A percentile compares a stretch with the other conserved stretches of the same genome.
phyloP scores from a whole-genome alignment of 2,329 filamentous ascomycete genomes.

The Acrocalymma vagum region DNA sequence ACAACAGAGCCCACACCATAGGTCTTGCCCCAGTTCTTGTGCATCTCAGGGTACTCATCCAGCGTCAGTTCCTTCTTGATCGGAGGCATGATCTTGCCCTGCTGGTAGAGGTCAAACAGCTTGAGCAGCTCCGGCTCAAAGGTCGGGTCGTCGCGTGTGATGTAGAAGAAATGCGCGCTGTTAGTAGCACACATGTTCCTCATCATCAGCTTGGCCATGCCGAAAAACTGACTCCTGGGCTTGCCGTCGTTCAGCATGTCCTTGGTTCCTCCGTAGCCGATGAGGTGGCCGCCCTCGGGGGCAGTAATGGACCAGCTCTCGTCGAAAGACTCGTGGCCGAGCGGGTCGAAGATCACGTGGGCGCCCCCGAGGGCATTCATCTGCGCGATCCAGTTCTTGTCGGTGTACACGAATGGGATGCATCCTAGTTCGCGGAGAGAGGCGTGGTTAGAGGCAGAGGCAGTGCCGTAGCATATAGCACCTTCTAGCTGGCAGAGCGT shows the following conservation, averaged over 20 bases:
- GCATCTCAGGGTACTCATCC: conserved; percentile 37
- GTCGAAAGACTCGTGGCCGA: conserved; percentile 61
- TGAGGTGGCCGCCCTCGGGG: conserved; percentile 44
- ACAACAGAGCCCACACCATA: conserved; percentile 37
- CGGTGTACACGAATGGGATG: conserved; percentile 56
- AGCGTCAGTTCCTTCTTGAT: conserved; percentile 36
- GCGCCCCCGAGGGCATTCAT: conserved; percentile 58
- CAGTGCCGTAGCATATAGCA: conserved; percentile 60
- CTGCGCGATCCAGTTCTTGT: conserved; percentile 59
- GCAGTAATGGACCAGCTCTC: conserved; percentile 58
- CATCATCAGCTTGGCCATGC: conserved; percentile 33
- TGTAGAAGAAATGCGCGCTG: conserved; percentile 37
- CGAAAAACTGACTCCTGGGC: conserved; percentile 18
- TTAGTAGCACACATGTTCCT: conserved; percentile 29
- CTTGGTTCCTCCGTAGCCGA: conserved; percentile 37
- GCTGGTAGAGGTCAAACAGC: conserved; percentile 23
- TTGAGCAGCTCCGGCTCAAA: conserved; percentile 34
- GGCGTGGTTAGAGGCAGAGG: conserved; percentile 56
- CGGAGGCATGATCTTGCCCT: conserved; percentile 30
- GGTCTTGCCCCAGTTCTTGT: conserved; percentile 31
- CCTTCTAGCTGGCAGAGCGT: conserved; percentile 54
- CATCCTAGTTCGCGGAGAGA: conserved; percentile 50
- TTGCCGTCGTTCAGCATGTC: conserved; percentile 30
- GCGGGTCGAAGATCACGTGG: conserved; percentile 58
- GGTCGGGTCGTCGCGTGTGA: conserved; percentile 30